Percentiles rank a stretch among this genome's conserved stretches.
These are phyloP conservation scores for Voacanga thouarsii DNA, from an alignment of 257 asterid species.

Conservation along the genomic window DNA sequence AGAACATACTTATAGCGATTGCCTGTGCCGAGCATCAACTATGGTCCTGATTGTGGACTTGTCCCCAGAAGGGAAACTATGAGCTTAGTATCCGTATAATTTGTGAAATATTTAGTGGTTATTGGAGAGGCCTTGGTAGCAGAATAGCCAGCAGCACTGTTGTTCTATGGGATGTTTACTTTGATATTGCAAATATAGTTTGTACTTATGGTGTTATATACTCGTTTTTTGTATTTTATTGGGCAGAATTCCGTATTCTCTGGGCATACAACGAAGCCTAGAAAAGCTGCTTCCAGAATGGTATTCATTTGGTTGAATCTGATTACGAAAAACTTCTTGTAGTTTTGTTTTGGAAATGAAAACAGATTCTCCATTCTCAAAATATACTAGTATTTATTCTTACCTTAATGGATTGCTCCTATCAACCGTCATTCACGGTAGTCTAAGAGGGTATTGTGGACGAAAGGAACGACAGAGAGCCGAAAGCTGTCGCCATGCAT, in stretches of 20 bases:
- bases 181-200: neutral
- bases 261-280: neutral
- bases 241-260: neutral
- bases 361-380: too few relatives aligned
- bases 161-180: neutral
- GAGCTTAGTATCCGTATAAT: neutral
- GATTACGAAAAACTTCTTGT: too few relatives aligned
- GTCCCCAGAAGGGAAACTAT: neutral
- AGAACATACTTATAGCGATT: neutral
- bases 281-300: slow-evolving; percentile 19
- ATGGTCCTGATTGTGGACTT: neutral
- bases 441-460: too few relatives aligned
- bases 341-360: too few relatives aligned
- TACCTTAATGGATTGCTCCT: too few relatives aligned
- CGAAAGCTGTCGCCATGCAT: too few relatives aligned
- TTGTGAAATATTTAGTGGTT: neutral
- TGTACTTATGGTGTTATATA: neutral
- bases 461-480: too few relatives aligned
- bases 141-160: neutral
- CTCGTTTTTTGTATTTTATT: neutral
- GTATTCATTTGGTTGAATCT: too few relatives aligned
- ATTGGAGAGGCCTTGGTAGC: neutral
- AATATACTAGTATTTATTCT: too few relatives aligned
- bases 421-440: too few relatives aligned
- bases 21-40: neutral